phyloP scores from a whole-genome alignment of 164 flowering plant species.

The grape (Vitis vinifera) region ASM3070453v1 NC_081822.1:25192501-25193000 shows the following conservation, averaged over 20 bases:
- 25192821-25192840: constrained; percentile 84
- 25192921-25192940: constrained; percentile 74
- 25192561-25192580: constrained; percentile 1
- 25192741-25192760: neutral
- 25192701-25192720: constrained; percentile 8
- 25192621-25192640: constrained; percentile 25
- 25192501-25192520: no score
- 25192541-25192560: no score
- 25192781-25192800: constrained; percentile 77
- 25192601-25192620: constrained; percentile 28
- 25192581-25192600: neutral
- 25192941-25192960: constrained; percentile 37
- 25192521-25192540: no score
- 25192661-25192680: neutral
- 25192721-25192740: neutral
- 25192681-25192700: neutral
- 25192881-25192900: constrained; percentile 60
- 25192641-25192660: constrained; percentile 12
- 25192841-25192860: constrained; percentile 85
- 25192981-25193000: constrained; percentile 62
- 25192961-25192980: constrained; percentile 51
- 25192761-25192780: constrained; percentile 27
- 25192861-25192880: constrained; percentile 57
- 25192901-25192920: constrained; percentile 77
- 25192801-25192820: constrained; percentile 82